Conservation (phyloP, 331 rosid species). For the Acacia concinna region DNA sequence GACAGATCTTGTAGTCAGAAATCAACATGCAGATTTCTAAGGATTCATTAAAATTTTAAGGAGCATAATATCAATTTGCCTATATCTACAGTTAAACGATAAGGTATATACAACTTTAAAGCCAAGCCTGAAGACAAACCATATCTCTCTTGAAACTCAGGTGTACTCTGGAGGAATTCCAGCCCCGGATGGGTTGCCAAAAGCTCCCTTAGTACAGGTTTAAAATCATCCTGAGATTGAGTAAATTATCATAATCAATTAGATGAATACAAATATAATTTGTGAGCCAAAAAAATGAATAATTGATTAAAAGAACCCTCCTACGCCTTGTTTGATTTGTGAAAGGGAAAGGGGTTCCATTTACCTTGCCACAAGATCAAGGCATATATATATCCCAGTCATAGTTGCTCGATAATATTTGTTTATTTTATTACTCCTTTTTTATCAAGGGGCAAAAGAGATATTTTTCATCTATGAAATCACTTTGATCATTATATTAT, state of each 20-base stretch:
- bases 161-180: conserved; percentile 97
- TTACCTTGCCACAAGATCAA: background rate
- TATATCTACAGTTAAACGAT: conserved; percentile 14
- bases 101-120: conserved; percentile 25
- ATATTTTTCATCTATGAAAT: background rate
- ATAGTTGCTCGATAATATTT: background rate
- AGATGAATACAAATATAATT: conserved; percentile 25
- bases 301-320: background rate
- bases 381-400: background rate
- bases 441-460: background rate
- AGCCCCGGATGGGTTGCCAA: conserved; percentile 96
- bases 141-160: conserved; percentile 99
- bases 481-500: background rate
- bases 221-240: conserved; percentile 82
- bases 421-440: background rate
- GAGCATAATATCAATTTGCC: conserved; percentile 11
- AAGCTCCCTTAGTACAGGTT: conserved; percentile 91
- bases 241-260: conserved; percentile 28
- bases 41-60: background rate
- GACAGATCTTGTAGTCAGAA: background rate
- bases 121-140: conserved; percentile 49
- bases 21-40: background rate
- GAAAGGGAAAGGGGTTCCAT: background rate
- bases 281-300: conserved; percentile 17
- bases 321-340: background rate